Percentiles rank a stretch among this genome's conserved stretches.
These are phyloP conservation scores for Phyllosticta citrichinensis DNA, from an alignment of 2,329 filamentous ascomycete species.

Conservation along the genomic window DNA sequence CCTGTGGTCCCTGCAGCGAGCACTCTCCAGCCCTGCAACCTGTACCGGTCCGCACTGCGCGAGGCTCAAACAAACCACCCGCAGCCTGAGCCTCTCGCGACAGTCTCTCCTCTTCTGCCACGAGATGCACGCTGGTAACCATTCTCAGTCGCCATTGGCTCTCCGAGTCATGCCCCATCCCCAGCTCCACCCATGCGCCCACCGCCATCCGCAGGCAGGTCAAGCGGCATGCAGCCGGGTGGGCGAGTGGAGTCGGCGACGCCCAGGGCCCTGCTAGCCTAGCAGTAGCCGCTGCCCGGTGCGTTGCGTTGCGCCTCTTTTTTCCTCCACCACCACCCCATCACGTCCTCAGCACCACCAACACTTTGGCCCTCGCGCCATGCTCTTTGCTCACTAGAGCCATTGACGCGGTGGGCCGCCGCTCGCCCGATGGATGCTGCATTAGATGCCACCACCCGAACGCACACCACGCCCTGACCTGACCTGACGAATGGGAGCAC, in stretches of 20 bases:
- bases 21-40: conserved; percentile 3
- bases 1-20: conserved; percentile 8
- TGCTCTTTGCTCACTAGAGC: not conserved
- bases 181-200: conserved; percentile 7
- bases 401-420: not conserved
- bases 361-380: not conserved
- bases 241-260: not conserved
- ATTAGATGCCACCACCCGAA: not conserved
- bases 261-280: not conserved
- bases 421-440: not conserved
- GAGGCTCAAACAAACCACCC: not conserved
- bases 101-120: not conserved
- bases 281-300: not conserved
- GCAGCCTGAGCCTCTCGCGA: not conserved
- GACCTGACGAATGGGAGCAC: too few species aligned
- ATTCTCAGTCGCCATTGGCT: not conserved
- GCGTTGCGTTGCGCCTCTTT: not conserved
- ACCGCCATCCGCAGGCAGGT: conserved; percentile 11
- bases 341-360: not conserved
- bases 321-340: not conserved
- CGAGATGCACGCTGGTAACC: not conserved
- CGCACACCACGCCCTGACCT: not conserved
- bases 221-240: conserved; percentile 3
- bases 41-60: not conserved
- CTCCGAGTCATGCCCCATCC: conserved; percentile 2